phyloP scores from a whole-genome alignment of 106 monocot species.

The Iris macrosiphon region DNA sequence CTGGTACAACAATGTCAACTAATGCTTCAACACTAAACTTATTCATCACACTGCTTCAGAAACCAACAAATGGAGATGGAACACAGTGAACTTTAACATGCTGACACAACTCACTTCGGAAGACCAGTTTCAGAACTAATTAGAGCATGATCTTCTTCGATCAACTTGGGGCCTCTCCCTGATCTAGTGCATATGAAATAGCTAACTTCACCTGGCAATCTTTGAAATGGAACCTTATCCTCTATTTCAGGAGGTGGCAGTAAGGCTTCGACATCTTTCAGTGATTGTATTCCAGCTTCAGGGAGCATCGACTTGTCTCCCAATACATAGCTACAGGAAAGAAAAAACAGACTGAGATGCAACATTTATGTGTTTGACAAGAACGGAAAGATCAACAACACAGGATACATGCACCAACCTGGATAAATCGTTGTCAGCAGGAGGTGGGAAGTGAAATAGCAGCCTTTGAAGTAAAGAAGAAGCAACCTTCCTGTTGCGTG shows the following conservation, averaged over 20 bases:
- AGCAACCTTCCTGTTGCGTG: conserved; percentile 52
- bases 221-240: conserved; percentile 36
- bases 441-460: conserved; percentile 77
- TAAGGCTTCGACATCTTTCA: conserved; percentile 54
- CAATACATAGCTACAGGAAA: conserved; percentile 64
- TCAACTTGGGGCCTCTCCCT: conserved; percentile 64
- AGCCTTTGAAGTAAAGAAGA: conserved; percentile 65
- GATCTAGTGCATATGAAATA: conserved; percentile 92
- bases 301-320: no score
- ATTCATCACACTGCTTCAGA: no score
- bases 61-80: no score
- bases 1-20: no score
- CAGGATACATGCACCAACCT: conserved; percentile 25
- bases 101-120: conserved; percentile 78
- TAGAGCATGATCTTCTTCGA: conserved; percentile 56
- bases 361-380: neutral
- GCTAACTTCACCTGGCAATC: conserved; percentile 61
- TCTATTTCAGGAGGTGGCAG: conserved; percentile 52
- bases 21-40: no score
- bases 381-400: neutral
- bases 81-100: no score
- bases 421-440: conserved; percentile 39
- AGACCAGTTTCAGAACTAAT: conserved; percentile 59
- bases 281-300: conserved; percentile 67
- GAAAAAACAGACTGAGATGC: neutral